Evolutionary conservation across 2,329 filamentous ascomycete species (phyloP), one percentile per base, ranked within the genome.

Genomic region (Ophiosphaerella herpotricha): DNA sequence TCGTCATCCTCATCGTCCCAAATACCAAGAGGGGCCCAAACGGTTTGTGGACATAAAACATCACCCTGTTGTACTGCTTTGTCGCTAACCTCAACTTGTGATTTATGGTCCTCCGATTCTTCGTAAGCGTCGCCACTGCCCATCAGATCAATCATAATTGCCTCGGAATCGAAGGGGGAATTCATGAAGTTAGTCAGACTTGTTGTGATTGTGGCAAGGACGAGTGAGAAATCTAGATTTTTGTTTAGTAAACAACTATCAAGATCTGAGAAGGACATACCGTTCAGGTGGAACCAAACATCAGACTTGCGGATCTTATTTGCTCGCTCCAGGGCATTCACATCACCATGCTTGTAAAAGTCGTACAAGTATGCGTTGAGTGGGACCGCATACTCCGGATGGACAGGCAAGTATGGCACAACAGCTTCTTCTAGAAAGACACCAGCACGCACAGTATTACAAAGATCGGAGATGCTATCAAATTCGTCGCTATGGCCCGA

Each of bases 361-460:
- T 92, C 87, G 52, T 87, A 84, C 1, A 92, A 73, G 63, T 89
- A 89, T 0, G 85, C 84, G 57, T 90, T 90, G 52, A 85, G 77
- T 0, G 81, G 81, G 11, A 78, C 66, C 4, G 72, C 67, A 44
- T 87, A 82, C 23, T 84, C 75, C 0, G 83, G 82, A 57, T 82
- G 81, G 11, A 90, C 73, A 5, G 80, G 78, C 4, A 91, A 78
- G 64, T 88, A 83, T 0, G 89, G 89, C 21, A 93, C 83, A 1
- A 87, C 85, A 0, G 86, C 81, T 61, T 89, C 82, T 61, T 93
- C 89, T 0, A 93, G 80, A 74, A 90, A 91, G 1, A 93, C 83
- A 0, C 84, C 88, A 6, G 78, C 78, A 24, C 89, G 83, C 7
- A 83, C 80, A 1, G 82, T 86, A 7, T 76, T 74, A 67, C 87